Conservation (phyloP, 495 filamentous ascomycete species). For the Xylaria curta region DNA sequence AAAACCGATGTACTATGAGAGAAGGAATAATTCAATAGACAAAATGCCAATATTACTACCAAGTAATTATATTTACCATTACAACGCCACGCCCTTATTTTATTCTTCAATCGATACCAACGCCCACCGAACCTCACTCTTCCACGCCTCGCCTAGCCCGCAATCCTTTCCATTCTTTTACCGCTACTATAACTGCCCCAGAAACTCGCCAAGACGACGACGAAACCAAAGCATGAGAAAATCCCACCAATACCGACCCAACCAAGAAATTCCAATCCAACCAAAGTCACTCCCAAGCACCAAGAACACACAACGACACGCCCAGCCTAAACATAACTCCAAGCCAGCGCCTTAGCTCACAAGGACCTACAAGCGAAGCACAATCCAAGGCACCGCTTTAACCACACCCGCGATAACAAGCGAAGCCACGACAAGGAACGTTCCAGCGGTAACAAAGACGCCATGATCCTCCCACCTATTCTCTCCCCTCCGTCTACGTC, state of each 20-base stretch:
- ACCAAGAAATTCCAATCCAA: neutral
- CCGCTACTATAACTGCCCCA: neutral
- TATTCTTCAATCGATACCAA: neutral
- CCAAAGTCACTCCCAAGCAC: neutral
- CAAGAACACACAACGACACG: neutral
- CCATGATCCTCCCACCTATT: conserved; percentile 38
- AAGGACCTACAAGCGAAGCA: neutral
- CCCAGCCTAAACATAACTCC: neutral
- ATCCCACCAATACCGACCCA: neutral
- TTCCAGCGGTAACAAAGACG: conserved; percentile 30
- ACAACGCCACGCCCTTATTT: neutral
- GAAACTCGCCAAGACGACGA: neutral
- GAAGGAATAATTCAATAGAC: neutral
- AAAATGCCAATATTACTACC: conserved; percentile 10
- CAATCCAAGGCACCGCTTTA: neutral
- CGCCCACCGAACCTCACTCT: neutral
- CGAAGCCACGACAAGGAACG: conserved; percentile 29
- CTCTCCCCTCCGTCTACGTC: conserved; percentile 31
- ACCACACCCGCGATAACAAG: neutral
- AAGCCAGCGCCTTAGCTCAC: neutral
- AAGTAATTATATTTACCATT: conserved; percentile 1
- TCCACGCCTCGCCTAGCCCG: neutral
- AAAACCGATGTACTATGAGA: neutral
- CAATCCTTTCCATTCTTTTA: neutral
- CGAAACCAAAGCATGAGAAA: neutral